Base-by-base conservation (phyloP, 305 asterid species). In the Stenogyne calaminthoides region DNA sequence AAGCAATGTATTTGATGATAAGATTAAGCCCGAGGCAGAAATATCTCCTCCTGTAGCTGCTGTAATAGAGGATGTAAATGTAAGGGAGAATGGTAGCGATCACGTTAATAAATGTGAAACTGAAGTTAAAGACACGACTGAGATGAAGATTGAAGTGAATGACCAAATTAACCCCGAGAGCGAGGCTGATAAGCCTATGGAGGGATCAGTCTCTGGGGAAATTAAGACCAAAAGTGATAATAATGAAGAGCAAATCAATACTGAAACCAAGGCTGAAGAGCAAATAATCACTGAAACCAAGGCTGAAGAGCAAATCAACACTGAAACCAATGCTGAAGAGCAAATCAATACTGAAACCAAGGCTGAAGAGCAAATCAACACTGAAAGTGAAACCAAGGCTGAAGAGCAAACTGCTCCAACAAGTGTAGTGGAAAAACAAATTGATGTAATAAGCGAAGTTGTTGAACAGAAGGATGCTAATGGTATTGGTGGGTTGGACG, bases 21-120 rank as follows among this genome's bases (percentile, higher is more conserved):
- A 76, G 72, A 65, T 80, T 74, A 87, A 82, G 67, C 15, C 69
- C 29, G 22, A 78, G 69, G 76, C n/a, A 14, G 79, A 73, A 76
- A 72, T 70, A 25, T 46, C 71, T 75, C 75, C 81, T 12, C 44
- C 58, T 75, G 71, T 72, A 12, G 73, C 69, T 80, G 62, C 77
- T 75, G 77, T 29, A 46, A 54, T 68, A 19, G 79, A 42, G 74
- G 67, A 81, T 76, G 74, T 40, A 32, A 71, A 54, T 64, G 75
- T 71, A 72, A 61, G 64, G 67, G 84, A 62, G 46, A 65, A 79
- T 18, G 80, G 62, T 39, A 74, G 39, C 18, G 88, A 64, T 9
- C 85, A 72, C 60, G 56, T 51, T 37, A 54, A 59, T 64, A 39
- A 74, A 76, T 63, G 77, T 54, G 56, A 18, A n/a, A 39, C 71